A percentile compares a stretch with the other conserved stretches of the same genome.
Evolutionary conservation across 179 eudicot genomes (phyloP).

Genomic region (Beta macrorhiza): DNA sequence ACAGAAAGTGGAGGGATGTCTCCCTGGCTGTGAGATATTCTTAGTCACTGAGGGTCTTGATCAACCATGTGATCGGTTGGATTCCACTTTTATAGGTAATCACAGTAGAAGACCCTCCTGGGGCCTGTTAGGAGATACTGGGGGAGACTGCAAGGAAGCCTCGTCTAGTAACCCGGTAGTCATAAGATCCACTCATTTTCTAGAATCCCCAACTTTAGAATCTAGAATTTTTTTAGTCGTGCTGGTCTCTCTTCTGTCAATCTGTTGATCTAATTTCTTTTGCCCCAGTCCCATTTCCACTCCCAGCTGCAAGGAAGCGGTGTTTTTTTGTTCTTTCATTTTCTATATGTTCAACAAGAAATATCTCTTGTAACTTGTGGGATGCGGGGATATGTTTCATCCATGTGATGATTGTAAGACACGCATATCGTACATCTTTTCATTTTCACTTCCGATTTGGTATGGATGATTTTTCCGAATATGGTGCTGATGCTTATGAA

Average conservation of each 20-base stretch:
- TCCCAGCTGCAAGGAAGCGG: too few relatives aligned
- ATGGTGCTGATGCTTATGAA: background rate
- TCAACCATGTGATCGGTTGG: background rate
- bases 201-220: background rate
- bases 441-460: background rate
- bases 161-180: background rate
- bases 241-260: background rate
- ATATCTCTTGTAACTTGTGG: background rate
- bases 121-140: background rate
- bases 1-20: too few relatives aligned
- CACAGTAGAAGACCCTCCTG: too few relatives aligned
- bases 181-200: background rate
- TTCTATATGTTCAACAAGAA: background rate
- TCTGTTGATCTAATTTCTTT: background rate
- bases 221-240: background rate
- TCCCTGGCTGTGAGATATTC: too few relatives aligned
- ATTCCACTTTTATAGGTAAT: background rate
- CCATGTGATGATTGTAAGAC: too few relatives aligned
- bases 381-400: background rate
- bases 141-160: background rate
- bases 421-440: background rate
- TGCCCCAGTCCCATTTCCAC: background rate
- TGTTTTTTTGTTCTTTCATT: background rate
- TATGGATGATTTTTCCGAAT: background rate
- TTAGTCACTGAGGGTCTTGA: too few relatives aligned